Conservation (phyloP, 2,329 filamentous ascomycete species). For the Knufia fluminis region DNA sequence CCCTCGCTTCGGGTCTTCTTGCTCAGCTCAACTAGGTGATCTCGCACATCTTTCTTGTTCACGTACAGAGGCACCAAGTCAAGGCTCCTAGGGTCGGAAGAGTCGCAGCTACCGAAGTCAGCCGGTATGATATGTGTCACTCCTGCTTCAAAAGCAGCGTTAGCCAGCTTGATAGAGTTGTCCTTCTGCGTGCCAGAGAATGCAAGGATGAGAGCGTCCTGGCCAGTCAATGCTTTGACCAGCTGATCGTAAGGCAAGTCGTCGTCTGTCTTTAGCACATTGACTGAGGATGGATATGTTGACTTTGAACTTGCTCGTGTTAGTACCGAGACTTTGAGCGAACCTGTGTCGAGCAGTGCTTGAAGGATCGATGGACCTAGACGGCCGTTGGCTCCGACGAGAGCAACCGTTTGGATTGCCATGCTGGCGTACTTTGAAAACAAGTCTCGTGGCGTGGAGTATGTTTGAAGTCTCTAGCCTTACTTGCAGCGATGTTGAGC, state of each 20-base stretch:
- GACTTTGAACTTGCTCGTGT: slow-evolving; percentile 9
- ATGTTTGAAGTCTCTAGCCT: too few relatives aligned
- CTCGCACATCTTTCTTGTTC: slow-evolving; percentile 25
- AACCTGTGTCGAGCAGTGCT: slow-evolving; percentile 3
- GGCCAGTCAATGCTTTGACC: slow-evolving; percentile 5
- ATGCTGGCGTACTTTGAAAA: background rate
- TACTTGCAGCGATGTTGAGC: too few relatives aligned
- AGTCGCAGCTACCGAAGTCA: slow-evolving; percentile 13
- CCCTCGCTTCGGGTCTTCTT: slow-evolving; percentile 10
- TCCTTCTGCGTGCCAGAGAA: slow-evolving; percentile 7
- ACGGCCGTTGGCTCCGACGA: slow-evolving; percentile 8
- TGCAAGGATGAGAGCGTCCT: slow-evolving; percentile 11
- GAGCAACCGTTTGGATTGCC: slow-evolving; percentile 7
- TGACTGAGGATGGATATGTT: slow-evolving; percentile 5
- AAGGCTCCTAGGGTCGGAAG: background rate
- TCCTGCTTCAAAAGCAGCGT: slow-evolving; percentile 10
- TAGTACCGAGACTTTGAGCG: slow-evolving; percentile 8
- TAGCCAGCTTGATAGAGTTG: slow-evolving; percentile 8
- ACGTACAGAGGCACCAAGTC: slow-evolving; percentile 26
- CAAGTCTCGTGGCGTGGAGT: too few relatives aligned
- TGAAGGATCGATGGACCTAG: slow-evolving; percentile 8
- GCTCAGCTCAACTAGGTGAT: slow-evolving; percentile 23
- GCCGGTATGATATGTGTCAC: slow-evolving; percentile 12
- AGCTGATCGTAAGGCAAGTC: slow-evolving; percentile 7
- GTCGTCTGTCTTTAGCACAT: slow-evolving; percentile 3